These are phyloP conservation scores for Phlebiopsis gigantea DNA, from an alignment of 768 basidiomycete species.

Conservation along the genomic window DNA sequence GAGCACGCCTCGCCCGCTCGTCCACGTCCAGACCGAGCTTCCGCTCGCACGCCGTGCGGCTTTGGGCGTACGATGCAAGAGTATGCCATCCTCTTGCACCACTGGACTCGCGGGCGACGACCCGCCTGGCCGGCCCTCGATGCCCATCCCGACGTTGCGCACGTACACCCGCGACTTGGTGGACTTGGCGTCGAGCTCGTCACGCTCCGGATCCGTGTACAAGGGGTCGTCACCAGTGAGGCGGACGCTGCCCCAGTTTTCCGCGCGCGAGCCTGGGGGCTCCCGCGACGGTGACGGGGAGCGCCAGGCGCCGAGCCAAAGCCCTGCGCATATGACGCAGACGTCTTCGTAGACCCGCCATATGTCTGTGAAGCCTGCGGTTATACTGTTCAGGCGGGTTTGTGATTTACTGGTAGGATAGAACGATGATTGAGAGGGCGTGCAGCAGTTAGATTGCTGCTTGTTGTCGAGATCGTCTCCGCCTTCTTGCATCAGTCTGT, in stretches of 20 bases:
- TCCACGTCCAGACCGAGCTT: constrained; percentile 39
- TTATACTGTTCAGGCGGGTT: constrained; percentile 12
- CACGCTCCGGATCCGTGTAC: constrained; percentile 25
- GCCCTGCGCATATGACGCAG: constrained; percentile 73
- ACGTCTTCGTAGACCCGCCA: constrained; percentile 86
- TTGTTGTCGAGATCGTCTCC: constrained; percentile 17
- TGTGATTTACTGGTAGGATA: constrained; percentile 4
- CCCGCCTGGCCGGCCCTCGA: constrained; percentile 49
- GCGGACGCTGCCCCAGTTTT: constrained; percentile 51
- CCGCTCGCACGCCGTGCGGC: constrained; percentile 35
- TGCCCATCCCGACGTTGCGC: constrained; percentile 61
- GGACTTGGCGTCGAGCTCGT: neutral
- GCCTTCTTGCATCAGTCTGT: constrained; percentile 60
- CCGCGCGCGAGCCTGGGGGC: constrained; percentile 34
- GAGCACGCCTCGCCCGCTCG: constrained; percentile 29
- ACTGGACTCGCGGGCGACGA: constrained; percentile 12
- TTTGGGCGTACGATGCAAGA: constrained; percentile 6
- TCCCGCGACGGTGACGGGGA: constrained; percentile 31
- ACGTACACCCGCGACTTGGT: constrained; percentile 31
- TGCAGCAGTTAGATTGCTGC: constrained; percentile 16
- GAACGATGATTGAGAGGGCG: constrained; percentile 12
- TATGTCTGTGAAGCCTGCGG: constrained; percentile 61
- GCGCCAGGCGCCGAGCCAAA: constrained; percentile 75
- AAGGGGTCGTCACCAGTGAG: constrained; percentile 68
- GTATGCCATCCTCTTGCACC: constrained; percentile 20